A percentile compares a stretch with the other conserved stretches of the same genome.
Evolutionary conservation across 1,284 basidiomycete genomes (phyloP).

Genomic region (Marasmius fiardii): DNA sequence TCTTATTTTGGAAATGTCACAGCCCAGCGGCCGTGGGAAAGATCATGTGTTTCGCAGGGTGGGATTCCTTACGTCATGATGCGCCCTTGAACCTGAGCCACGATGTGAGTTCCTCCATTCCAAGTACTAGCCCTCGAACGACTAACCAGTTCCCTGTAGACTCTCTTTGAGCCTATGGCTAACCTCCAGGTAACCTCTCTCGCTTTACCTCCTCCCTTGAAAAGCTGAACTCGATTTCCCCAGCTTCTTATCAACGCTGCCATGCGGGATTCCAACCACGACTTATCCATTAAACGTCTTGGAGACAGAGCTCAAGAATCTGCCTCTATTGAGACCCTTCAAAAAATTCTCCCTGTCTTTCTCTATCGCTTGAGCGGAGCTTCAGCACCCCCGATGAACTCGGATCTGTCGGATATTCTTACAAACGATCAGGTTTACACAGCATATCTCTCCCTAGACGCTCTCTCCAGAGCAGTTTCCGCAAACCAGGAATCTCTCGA

Average conservation of each 20-base stretch:
- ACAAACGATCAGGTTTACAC: not conserved
- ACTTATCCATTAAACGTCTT: not conserved
- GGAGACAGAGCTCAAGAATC: not conserved
- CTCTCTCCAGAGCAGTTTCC: not conserved
- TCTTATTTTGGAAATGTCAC: too few relatives aligned
- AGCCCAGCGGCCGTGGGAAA: too few relatives aligned
- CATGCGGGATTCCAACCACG: not conserved
- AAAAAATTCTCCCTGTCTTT: not conserved
- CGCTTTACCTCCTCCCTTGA: not conserved
- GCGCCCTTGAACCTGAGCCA: not conserved
- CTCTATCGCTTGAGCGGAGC: not conserved
- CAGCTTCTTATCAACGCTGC: conserved; percentile 1
- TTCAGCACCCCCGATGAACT: not conserved
- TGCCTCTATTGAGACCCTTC: not conserved
- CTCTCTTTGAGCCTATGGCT: not conserved
- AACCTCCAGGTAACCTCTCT: not conserved
- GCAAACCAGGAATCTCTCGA: not conserved
- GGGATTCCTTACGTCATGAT: too few relatives aligned
- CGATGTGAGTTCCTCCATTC: not conserved
- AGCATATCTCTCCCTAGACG: not conserved
- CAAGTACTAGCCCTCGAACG: not conserved
- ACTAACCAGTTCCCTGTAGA: not conserved
- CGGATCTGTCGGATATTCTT: not conserved
- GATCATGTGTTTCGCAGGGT: too few relatives aligned
- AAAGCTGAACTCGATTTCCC: not conserved